phyloP scores from a whole-genome alignment of 2,329 filamentous ascomycete species.

The Fusarium siculi region DNA sequence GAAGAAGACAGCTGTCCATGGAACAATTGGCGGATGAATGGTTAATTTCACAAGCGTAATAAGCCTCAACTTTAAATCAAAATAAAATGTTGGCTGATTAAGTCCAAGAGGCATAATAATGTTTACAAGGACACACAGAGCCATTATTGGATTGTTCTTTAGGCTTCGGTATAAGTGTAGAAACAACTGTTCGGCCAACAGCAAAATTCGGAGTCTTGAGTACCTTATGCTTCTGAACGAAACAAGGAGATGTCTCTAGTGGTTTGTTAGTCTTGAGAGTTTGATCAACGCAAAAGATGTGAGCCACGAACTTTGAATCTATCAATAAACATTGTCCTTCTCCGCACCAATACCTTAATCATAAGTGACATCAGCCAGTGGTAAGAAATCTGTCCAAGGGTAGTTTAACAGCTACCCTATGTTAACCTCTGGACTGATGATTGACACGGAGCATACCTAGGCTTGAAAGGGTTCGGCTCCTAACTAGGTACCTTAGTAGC shows the following conservation, averaged over 20 bases:
- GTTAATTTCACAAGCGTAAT: background rate
- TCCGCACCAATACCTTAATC: background rate
- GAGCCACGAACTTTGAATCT: background rate
- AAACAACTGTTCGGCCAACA: background rate
- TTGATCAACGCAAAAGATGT: background rate
- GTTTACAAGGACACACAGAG: slow-evolving; percentile 7
- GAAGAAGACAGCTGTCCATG: slow-evolving; percentile 23
- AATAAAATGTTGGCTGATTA: background rate
- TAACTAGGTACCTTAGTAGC: too few relatives aligned
- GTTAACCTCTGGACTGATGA: too few relatives aligned
- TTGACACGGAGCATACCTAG: background rate
- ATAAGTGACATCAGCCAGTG: slow-evolving; percentile 15
- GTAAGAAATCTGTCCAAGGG: background rate
- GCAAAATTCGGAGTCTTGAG: background rate
- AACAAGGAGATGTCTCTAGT: background rate
- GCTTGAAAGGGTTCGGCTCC: background rate
- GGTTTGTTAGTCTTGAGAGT: background rate
- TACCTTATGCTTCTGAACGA: background rate
- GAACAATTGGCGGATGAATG: slow-evolving; percentile 12
- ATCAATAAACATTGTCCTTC: background rate
- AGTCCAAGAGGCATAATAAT: background rate
- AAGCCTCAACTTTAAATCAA: background rate
- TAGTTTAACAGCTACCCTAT: background rate
- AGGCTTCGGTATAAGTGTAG: background rate
- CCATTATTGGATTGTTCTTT: background rate